Evolutionary conservation across 352 stramenopile genomes (phyloP).

Genomic region (Pythium utonaiense): DNA sequence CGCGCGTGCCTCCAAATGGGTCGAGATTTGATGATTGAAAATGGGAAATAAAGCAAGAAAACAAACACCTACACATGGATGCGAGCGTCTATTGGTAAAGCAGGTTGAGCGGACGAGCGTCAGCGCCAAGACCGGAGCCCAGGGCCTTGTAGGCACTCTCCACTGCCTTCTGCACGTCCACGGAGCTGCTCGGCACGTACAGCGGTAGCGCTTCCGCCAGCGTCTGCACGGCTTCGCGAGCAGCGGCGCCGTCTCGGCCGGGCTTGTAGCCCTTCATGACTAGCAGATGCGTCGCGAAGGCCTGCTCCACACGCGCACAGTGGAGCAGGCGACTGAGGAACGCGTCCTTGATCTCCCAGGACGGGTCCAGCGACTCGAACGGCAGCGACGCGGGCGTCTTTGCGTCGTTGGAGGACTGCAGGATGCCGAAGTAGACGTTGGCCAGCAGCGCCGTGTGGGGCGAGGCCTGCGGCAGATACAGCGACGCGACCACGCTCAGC

Average conservation of each 20-base stretch:
- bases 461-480: constrained; percentile 64
- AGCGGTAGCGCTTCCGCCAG: constrained; percentile 32
- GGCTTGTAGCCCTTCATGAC: constrained; percentile 65
- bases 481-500: constrained; percentile 43
- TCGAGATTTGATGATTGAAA: constrained; percentile 1
- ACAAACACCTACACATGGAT: neutral
- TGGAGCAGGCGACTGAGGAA: constrained; percentile 54
- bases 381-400: neutral
- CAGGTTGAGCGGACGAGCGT: constrained; percentile 2
- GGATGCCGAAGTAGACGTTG: constrained; percentile 39
- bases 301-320: constrained; percentile 48
- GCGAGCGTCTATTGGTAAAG: constrained; percentile 20
- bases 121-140: too few species aligned
- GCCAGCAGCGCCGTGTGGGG: constrained; percentile 18
- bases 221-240: constrained; percentile 47
- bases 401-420: constrained; percentile 20
- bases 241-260: constrained; percentile 41
- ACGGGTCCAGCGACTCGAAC: constrained; percentile 24
- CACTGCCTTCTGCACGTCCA: constrained; percentile 33
- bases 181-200: constrained; percentile 30
- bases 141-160: constrained; percentile 25
- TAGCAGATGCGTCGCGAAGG: constrained; percentile 44
- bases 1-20: neutral
- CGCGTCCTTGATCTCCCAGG: constrained; percentile 53
- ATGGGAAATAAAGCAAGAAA: constrained; percentile 3